phyloP scores from a whole-genome alignment of 2,329 filamentous ascomycete genomes.

The Claviceps sp. region DNA sequence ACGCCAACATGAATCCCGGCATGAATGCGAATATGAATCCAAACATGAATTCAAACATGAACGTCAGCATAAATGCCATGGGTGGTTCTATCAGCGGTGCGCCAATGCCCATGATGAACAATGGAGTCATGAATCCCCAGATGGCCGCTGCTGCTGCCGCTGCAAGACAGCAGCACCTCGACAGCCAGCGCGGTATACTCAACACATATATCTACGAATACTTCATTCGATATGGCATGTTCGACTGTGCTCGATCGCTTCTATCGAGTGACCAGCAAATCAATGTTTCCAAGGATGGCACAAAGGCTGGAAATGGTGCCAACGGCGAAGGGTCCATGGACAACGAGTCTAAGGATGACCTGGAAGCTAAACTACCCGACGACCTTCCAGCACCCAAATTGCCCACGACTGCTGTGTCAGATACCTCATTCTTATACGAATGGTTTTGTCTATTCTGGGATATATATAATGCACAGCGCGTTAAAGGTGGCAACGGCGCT shows the following conservation, averaged over 20 bases:
- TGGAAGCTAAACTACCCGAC: conserved; percentile 59
- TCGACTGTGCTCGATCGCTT: conserved; percentile 67
- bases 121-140: conserved; percentile 25
- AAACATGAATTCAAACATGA: conserved; percentile 49
- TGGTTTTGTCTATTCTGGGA: conserved; percentile 99
- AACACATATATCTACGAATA: conserved; percentile 90
- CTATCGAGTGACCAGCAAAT: conserved; percentile 52
- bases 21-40: conserved; percentile 35
- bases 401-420: conserved; percentile 46
- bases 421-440: conserved; percentile 81
- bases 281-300: conserved; percentile 54
- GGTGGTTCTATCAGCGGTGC: conserved; percentile 49
- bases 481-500: conserved; percentile 47
- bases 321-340: conserved; percentile 73
- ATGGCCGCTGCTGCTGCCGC: conserved; percentile 19
- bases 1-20: too few species aligned
- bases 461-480: conserved; percentile 73
- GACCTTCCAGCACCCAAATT: conserved; percentile 68
- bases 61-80: conserved; percentile 58
- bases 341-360: conserved; percentile 67
- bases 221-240: conserved; percentile 75
- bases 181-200: conserved; percentile 42
- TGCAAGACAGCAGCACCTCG: conserved; percentile 26
- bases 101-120: conserved; percentile 56
- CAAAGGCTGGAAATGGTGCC: conserved; percentile 52